Base-by-base conservation (phyloP, 164 flowering plant genomes). In the Tetrastigma voinierianum region DNA sequence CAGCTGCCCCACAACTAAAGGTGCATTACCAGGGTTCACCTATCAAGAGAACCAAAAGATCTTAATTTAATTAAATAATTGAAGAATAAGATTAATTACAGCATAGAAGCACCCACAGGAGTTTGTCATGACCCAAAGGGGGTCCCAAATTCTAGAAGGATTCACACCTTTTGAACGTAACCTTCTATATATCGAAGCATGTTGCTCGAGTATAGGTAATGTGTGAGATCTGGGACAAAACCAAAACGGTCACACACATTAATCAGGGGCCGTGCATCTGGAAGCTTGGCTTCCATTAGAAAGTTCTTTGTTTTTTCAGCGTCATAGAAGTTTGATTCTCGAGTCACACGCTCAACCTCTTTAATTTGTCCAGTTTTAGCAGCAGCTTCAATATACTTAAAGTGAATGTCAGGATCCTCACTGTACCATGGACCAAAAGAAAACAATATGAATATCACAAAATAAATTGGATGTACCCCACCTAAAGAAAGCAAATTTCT, bases 231-330 rank as follows among this genome's bases (percentile, higher is more conserved):
- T 0, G 98, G 97, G 49, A 96, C 99, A 82, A 90, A 96, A 51
- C 98, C 98, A 90, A 93, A 93, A 44, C 99, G 95, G 67, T 96
- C 99, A 72, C 99, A 96, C n/a, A 96, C 99, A 75, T 96, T 96
- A 56, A 96, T 96, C 49, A 96, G 77, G 0, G 99, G 99, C 2
- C 99, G 77, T 25, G 99, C 99, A 87, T 96, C 99, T 19, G 99
- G 99, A 83, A 96, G 97, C 72, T 96, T 93, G 63, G 98, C 96
- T 68, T 96, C 99, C 99, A 96, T 96, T 43, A 96, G 64, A 58
- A 96, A 96, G 78, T 93, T 96, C 79, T 96, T 96, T 0, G 99
- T 96, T 80, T 96, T 96, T 72, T 96, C 98, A 55, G 99, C 67
- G 40, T 96, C 97, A 66, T 96, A 96, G 75, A 96, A 96, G 70